Conservation (phyloP, 1,284 basidiomycete species). For the Puccinia horiana region DNA sequence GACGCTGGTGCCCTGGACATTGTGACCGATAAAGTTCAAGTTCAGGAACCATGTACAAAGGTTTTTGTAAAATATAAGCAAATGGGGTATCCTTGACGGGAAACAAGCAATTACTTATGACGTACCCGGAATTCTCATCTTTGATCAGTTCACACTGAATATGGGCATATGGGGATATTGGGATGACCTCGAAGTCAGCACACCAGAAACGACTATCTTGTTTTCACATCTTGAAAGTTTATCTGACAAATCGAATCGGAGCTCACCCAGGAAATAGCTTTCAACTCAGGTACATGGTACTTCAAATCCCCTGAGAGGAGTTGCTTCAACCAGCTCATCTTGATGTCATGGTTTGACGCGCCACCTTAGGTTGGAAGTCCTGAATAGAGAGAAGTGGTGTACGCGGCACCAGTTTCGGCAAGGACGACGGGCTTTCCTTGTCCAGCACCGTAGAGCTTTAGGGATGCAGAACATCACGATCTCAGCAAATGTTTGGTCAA, state of each 20-base stretch:
- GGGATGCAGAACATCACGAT: neutral
- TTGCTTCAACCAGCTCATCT: slow-evolving; percentile 24
- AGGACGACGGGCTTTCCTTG: slow-evolving; percentile 30
- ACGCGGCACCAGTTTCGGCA: slow-evolving; percentile 36
- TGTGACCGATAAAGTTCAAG: neutral
- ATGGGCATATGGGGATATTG: neutral
- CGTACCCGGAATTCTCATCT: slow-evolving; percentile 34
- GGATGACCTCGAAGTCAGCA: neutral
- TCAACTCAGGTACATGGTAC: slow-evolving; percentile 16
- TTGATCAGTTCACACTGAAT: slow-evolving; percentile 37
- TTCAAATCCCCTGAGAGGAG: neutral
- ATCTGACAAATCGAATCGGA: neutral
- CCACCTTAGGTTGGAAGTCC: slow-evolving; percentile 26
- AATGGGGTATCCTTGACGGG: neutral
- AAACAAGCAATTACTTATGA: neutral
- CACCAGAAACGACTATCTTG: neutral
- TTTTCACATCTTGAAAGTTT: neutral
- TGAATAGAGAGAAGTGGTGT: slow-evolving; percentile 24
- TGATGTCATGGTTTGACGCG: slow-evolving; percentile 39
- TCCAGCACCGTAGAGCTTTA: slow-evolving; percentile 26
- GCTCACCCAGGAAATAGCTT: slow-evolving; percentile 38
- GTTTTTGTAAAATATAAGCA: neutral
- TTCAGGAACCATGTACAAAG: neutral
- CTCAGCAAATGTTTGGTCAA: neutral
- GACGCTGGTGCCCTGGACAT: slow-evolving; percentile 9